These are phyloP conservation scores for Mycosphaerella sp. DNA, from an alignment of 2,329 filamentous ascomycete genomes.

Conservation along the genomic window DNA sequence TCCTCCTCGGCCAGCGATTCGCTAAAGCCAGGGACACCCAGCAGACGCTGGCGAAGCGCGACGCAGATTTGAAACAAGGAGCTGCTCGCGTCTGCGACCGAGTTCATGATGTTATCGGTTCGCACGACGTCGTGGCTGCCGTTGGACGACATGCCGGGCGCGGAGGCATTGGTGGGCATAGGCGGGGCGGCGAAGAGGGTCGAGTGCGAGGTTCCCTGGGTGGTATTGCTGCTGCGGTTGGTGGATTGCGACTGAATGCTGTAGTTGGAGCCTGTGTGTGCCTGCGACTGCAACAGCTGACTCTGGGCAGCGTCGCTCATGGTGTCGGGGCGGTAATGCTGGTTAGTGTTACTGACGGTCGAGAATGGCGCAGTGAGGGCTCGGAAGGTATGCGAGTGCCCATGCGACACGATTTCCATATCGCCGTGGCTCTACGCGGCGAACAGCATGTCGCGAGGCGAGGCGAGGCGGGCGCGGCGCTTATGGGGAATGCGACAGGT, in stretches of 20 bases:
- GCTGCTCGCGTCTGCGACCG: slow-evolving; percentile 81
- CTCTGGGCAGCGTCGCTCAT: slow-evolving; percentile 19
- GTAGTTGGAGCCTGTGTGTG: slow-evolving; percentile 43
- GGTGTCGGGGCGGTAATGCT: slow-evolving; percentile 17
- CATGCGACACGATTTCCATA: slow-evolving; percentile 31
- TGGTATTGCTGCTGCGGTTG: slow-evolving; percentile 44
- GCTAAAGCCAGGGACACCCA: slow-evolving; percentile 78
- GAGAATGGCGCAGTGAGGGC: slow-evolving; percentile 28
- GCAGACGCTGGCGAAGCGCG: slow-evolving; percentile 71
- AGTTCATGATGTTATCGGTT: slow-evolving; percentile 93
- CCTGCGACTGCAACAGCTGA: slow-evolving; percentile 40
- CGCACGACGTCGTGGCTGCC: slow-evolving; percentile 58
- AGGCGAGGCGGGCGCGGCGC: background rate
- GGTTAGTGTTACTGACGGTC: slow-evolving; percentile 15
- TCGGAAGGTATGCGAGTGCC: slow-evolving; percentile 25
- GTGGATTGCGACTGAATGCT: slow-evolving; percentile 44
- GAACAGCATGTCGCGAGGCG: slow-evolving; percentile 11
- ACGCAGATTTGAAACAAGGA: slow-evolving; percentile 96
- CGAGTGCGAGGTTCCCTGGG: slow-evolving; percentile 41
- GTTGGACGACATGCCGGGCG: slow-evolving; percentile 37
- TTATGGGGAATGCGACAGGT: too few relatives aligned
- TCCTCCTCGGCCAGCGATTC: slow-evolving; percentile 66
- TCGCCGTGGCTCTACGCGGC: slow-evolving; percentile 20
- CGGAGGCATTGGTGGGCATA: slow-evolving; percentile 26
- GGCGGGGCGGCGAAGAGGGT: slow-evolving; percentile 40